Evolutionary conservation across 1,284 basidiomycete genomes (phyloP), one percentile per base, ranked within the genome.

Genomic region (Uromyces viciae-fabae): DNA sequence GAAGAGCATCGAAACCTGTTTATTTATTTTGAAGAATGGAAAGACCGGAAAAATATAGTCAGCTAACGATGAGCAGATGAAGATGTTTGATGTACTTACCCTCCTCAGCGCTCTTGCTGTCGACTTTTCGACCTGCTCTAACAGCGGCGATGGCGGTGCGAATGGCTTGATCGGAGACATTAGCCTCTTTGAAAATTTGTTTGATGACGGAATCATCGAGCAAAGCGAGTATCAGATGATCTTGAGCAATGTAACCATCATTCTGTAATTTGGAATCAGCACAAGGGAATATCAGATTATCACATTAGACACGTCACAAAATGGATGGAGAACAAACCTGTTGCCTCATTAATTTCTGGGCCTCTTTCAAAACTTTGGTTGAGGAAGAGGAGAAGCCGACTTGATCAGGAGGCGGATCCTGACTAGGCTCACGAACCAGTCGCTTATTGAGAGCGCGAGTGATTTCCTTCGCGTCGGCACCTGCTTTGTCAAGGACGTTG

Each of bases 181-280:
- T 89, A 4, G 90, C 89, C 82, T 94, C 93, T 85, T 93, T 94
- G 83, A 96, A 87, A 9, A 93, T 86, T 43, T 88, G 85, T 11
- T 88, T 85, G 82, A 95, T 90, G 2, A 89, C 89, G 0, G 90
- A 81, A 82, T 95, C 93, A 83, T 93, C 91, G 82, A 93, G 85
- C 38, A 86, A 83, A 0, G 93, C 94, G 64, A 92, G 87, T 40
- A 93, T 85, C 40, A 94, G 86, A 84, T 91, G 92, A 83, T 98
- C 95, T 85, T 97, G 92, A 0, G 95, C 95, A 82, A 98, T 92
- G 86, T 92, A 98, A 7, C 92, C 91, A 86, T 98, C 96, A 85
- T 94, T 92, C 84, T 89, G 87, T 1, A 40, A 14, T 38, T 38
- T 14, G 33, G 33, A 38, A 8, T 33, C 28, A 43, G 68, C 22